phyloP scores from a whole-genome alignment of 2,329 filamentous ascomycete species.

The Coniochaeta sp. region DNA sequence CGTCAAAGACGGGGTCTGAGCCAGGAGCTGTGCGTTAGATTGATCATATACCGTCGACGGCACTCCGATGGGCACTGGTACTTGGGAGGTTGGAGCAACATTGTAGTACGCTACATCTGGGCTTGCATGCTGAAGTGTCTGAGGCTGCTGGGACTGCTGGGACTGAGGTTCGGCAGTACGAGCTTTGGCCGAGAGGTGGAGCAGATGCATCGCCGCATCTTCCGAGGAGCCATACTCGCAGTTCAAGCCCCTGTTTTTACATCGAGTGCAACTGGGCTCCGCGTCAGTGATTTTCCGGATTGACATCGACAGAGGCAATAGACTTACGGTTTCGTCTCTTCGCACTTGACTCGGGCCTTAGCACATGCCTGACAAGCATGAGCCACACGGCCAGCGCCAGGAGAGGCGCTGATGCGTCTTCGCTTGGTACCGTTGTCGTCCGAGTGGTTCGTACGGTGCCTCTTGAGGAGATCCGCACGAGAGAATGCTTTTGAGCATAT shows the following conservation, averaged over 20 bases:
- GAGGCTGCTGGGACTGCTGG: conserved; percentile 4
- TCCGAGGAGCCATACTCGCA: conserved; percentile 34
- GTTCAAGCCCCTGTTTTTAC: conserved; percentile 34
- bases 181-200: conserved; percentile 31
- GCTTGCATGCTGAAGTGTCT: conserved; percentile 5
- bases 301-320: background rate
- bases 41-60: conserved; percentile 1
- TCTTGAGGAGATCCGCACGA: conserved; percentile 44
- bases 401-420: conserved; percentile 34
- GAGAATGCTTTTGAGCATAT: conserved; percentile 47
- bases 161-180: conserved; percentile 14
- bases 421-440: conserved; percentile 39
- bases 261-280: conserved; percentile 33
- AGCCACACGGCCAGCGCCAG: conserved; percentile 39
- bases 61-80: background rate
- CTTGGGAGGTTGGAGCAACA: background rate
- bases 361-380: conserved; percentile 46
- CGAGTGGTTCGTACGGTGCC: conserved; percentile 43
- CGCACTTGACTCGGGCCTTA: conserved; percentile 45
- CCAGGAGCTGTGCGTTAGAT: conserved; percentile 9
- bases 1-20: conserved; percentile 18
- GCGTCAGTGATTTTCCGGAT: background rate
- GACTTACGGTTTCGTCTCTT: conserved; percentile 39
- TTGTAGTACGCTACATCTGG: conserved; percentile 8
- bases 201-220: conserved; percentile 33